Base-by-base conservation (phyloP, 345 rosid species). In the Conringia planisiliqua region DNA sequence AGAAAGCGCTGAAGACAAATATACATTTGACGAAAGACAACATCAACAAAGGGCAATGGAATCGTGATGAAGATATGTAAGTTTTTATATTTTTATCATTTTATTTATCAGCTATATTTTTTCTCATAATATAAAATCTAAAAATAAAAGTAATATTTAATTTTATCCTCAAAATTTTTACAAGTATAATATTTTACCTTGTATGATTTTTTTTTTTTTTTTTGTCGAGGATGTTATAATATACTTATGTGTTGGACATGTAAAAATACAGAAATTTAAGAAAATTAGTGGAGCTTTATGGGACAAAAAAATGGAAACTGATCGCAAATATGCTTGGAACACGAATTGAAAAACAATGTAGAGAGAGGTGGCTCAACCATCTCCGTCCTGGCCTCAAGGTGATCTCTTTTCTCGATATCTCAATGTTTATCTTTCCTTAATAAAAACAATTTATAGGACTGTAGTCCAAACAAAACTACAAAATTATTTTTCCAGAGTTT, bases 291-390 rank as follows among this genome's bases (percentile, higher is more conserved):
- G 77, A 78, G 78, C 82, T 79, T 77, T 56, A 83, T 73, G 96
- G 95, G 58, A 74, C 68, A 8, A 79, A 86, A 68, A 84, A 82
- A 71, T 92, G 96, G 98, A 82, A 85, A 30, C 71, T 62, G 64
- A 83, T 90, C 14, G 93, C 97, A 13, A 86, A 83, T 76, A 70
- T 60, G 29, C 39, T 90, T 43, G 79, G 11, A 14, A 95, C 90
- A 68, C 81, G 96, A 73, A 83, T 78, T 7, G 96, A 95, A 44
- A 92, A 92, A 75, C 96, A 89, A 78, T 92, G 96, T 66, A 87
- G 95, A 4, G 98, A 92, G 56, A 84, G 98, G 73, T 92, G 97
- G 98, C 87, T 85, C 72, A 92, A 92, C 70, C 95, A 92, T 85
- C 2, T 22, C 24, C 24, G 24, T 22, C 24, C 1, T 22, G 24